These are phyloP conservation scores for Nicotiana sylvestris DNA, from an alignment of 257 asterid species.

Conservation along the genomic window DNA sequence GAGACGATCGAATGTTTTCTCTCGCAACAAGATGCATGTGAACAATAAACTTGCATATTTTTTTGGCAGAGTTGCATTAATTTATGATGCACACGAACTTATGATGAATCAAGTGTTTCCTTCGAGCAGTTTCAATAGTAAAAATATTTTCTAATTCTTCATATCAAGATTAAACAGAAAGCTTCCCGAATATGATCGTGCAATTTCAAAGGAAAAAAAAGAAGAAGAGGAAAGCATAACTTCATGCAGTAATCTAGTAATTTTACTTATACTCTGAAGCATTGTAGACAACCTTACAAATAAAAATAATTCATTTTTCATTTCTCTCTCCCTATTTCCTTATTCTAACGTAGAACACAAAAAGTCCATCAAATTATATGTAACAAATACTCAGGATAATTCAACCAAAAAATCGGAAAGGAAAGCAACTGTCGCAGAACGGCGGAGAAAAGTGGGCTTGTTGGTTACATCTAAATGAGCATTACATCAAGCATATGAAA, in stretches of 20 bases:
- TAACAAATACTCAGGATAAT: not conserved
- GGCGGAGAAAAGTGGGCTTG: not conserved
- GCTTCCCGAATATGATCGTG: not conserved
- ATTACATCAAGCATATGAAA: not conserved
- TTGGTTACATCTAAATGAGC: not conserved
- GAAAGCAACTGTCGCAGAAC: not conserved
- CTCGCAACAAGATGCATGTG: not conserved
- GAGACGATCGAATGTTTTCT: not conserved
- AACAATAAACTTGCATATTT: not conserved
- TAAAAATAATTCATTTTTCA: not conserved
- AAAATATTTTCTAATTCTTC: not conserved
- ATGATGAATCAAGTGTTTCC: not conserved
- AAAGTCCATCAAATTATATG: not conserved
- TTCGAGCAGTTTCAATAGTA: not conserved
- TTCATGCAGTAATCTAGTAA: not conserved
- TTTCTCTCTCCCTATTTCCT: not conserved
- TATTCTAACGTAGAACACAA: not conserved
- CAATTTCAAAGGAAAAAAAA: not conserved
- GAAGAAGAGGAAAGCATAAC: not conserved
- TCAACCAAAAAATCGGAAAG: not conserved
- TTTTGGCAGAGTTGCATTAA: not conserved
- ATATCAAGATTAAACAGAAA: not conserved
- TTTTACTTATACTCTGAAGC: not conserved
- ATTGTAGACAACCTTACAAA: not conserved
- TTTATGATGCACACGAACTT: not conserved